Evolutionary conservation across 2,329 filamentous ascomycete genomes (phyloP), one percentile per base, ranked within the genome.

Genomic region (Lecanicillium sp.): DNA sequence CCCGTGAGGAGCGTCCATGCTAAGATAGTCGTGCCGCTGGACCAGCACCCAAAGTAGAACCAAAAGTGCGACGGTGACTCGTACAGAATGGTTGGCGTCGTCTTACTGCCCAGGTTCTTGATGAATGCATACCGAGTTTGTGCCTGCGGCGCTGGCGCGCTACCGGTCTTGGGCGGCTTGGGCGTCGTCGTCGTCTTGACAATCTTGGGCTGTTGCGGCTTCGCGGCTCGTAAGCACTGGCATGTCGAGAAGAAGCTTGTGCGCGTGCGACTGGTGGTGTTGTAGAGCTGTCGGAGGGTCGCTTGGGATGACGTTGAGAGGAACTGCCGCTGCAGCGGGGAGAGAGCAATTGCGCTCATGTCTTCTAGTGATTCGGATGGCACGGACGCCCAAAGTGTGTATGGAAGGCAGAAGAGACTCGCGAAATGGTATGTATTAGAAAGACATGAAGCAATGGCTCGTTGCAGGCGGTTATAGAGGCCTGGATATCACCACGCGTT

Each of bases 31-130:
- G 66, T 44, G 3, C 72, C 72, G 18, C 74, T 70, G 12, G 62
- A 56, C 57, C 80, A 79, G 52, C 75, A 76, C 33, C 74, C 72
- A 47, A 74, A 53, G 45, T 81, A 69, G 56, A 79, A 82, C 59
- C 70, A 68, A 41, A 72, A 72, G 50, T 84, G 79, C 1, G 78
- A 77, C 12, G 77, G 77, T 2, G 74, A 72, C 50, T 80, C 68
- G 63, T 84, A 87, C 31, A 87, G 65, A 3, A 74, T 58, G 7
- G 81, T 77, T 5, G 73, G 68, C 2, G 66, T 60, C n/a, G 67
- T 52, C 45, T 75, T 73, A 42, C 65, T 62, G 12, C 75, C 72
- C 28, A 86, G 68, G 43, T 68, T 70, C 44, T 70, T 69, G 50
- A 69, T 67, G 59, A 71, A 78, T 39, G 60, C 66, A 49, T 62